Conservation (phyloP, 768 basidiomycete species). For the Lyophyllum shimeji region DNA sequence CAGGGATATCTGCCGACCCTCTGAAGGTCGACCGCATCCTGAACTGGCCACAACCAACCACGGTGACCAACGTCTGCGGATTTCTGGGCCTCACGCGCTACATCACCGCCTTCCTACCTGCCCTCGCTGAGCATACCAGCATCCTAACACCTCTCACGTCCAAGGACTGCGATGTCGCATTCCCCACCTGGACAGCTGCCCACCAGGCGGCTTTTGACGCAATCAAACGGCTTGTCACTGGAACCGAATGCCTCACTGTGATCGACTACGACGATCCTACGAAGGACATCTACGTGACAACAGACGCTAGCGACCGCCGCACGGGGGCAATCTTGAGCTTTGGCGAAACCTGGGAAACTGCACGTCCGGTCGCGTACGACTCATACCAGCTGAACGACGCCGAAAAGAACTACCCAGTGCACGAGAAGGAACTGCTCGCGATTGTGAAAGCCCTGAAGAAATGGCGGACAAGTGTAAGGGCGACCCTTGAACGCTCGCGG, state of each 20-base stretch:
- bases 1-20: slow-evolving; percentile 27
- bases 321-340: slow-evolving; percentile 10
- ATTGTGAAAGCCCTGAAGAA: slow-evolving; percentile 29
- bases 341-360: background rate
- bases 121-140: background rate
- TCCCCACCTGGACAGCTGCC: slow-evolving; percentile 24
- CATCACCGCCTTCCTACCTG: slow-evolving; percentile 14
- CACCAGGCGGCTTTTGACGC: slow-evolving; percentile 25
- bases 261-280: slow-evolving; percentile 9
- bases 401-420: slow-evolving; percentile 18
- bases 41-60: slow-evolving; percentile 29
- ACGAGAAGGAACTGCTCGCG: slow-evolving; percentile 29
- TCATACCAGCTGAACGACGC: slow-evolving; percentile 2
- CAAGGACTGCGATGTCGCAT: slow-evolving; percentile 22
- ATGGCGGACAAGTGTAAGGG: slow-evolving; percentile 21
- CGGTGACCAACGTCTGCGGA: slow-evolving; percentile 24
- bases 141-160: slow-evolving; percentile 23
- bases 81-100: slow-evolving; percentile 34
- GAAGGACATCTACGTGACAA: slow-evolving; percentile 25
- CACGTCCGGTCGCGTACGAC: slow-evolving; percentile 7
- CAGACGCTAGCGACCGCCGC: slow-evolving; percentile 23
- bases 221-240: slow-evolving; percentile 11
- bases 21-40: slow-evolving; percentile 26
- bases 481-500: too few species aligned
- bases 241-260: slow-evolving; percentile 11